These are phyloP conservation scores for Hyaloperonospora brassicae DNA, from an alignment of 352 stramenopile species.

Conservation along the genomic window DNA sequence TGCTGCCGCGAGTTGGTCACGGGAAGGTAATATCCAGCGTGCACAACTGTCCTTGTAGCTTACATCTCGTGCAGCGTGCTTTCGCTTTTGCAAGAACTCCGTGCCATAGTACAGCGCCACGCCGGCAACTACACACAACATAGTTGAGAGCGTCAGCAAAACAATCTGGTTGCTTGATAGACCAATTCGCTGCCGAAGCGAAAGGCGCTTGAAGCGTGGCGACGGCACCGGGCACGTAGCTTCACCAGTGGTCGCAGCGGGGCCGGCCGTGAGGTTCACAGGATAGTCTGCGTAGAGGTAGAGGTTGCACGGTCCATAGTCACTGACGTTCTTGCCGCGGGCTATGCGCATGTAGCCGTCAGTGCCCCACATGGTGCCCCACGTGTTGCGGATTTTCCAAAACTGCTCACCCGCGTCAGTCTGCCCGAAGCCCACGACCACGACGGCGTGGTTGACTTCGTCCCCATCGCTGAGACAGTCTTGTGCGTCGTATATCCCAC, in stretches of 20 bases:
- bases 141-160: conserved; percentile 32
- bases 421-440: conserved; percentile 79
- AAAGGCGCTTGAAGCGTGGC: conserved; percentile 34
- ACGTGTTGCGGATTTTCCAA: conserved; percentile 88
- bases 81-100: conserved; percentile 39
- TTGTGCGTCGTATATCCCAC: conserved; percentile 78
- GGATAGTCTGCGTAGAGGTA: conserved; percentile 71
- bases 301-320: conserved; percentile 61
- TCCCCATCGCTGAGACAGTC: conserved; percentile 70
- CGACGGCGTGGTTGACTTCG: conserved; percentile 83
- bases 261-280: conserved; percentile 33
- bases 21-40: conserved; percentile 56
- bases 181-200: conserved; percentile 27
- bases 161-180: conserved; percentile 32
- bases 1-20: conserved; percentile 49
- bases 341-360: conserved; percentile 75
- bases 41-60: conserved; percentile 53
- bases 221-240: conserved; percentile 30
- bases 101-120: conserved; percentile 36
- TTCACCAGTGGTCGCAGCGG: conserved; percentile 16
- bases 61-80: conserved; percentile 29
- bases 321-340: conserved; percentile 25
- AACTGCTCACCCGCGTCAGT: conserved; percentile 64
- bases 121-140: conserved; percentile 32
- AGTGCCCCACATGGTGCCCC: conserved; percentile 85